These are phyloP conservation scores for Rostrohypoxylon terebratum DNA, from an alignment of 495 filamentous ascomycete species.

Conservation along the genomic window DNA sequence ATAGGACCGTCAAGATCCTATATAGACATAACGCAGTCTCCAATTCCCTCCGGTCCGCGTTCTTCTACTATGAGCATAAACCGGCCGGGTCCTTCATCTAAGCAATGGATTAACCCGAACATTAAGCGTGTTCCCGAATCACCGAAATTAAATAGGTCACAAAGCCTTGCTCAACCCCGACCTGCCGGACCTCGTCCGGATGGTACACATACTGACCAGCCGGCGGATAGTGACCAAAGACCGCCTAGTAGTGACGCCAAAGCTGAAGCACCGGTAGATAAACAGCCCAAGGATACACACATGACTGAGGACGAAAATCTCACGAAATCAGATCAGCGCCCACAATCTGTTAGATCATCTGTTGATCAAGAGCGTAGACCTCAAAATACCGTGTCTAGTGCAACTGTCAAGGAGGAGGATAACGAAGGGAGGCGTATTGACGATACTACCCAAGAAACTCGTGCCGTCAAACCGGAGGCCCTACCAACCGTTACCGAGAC, in stretches of 20 bases:
- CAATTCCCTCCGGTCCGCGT: conserved; percentile 68
- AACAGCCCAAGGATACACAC: conserved; percentile 49
- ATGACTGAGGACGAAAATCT: conserved; percentile 52
- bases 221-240: conserved; percentile 54
- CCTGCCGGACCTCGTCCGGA: conserved; percentile 57
- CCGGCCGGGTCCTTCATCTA: conserved; percentile 62
- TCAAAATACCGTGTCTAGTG: conserved; percentile 27
- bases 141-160: conserved; percentile 57
- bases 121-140: conserved; percentile 59
- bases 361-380: conserved; percentile 51
- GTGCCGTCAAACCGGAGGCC: background rate
- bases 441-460: background rate
- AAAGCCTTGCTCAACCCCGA: conserved; percentile 56
- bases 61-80: conserved; percentile 53
- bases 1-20: conserved; percentile 62
- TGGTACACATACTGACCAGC: conserved; percentile 55
- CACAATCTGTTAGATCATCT: conserved; percentile 56
- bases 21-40: conserved; percentile 64
- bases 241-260: conserved; percentile 62
- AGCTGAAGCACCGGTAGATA: conserved; percentile 52
- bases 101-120: conserved; percentile 72
- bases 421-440: conserved; percentile 16
- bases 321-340: conserved; percentile 51
- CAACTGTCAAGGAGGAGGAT: conserved; percentile 18
- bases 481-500: conserved; percentile 5